phyloP scores from a whole-genome alignment of 306 rosid genomes.

The Casuarina cunninghamiana region DNA sequence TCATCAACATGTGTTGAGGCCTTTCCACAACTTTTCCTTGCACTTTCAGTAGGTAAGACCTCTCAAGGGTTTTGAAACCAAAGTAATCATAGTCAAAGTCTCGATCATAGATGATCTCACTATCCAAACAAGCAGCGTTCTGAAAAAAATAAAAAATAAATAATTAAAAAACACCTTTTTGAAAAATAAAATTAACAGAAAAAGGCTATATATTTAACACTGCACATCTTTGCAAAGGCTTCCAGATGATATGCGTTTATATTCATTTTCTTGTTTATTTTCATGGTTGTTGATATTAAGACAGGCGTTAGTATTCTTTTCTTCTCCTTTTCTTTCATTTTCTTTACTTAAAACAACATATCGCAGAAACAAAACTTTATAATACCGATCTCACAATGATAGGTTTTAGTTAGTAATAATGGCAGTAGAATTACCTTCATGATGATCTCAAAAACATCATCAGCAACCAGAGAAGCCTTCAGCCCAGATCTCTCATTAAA shows the following conservation, averaged over 20 bases:
- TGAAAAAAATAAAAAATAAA: conserved; percentile 22
- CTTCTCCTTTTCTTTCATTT: background rate
- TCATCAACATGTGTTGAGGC: conserved; percentile 97
- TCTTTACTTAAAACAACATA: background rate
- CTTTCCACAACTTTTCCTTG: conserved; percentile 86
- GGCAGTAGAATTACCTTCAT: conserved; percentile 45
- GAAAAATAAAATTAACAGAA: background rate
- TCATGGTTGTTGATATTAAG: background rate
- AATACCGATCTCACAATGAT: background rate
- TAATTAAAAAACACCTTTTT: too few species aligned
- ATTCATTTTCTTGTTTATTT: background rate
- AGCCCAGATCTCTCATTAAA: conserved; percentile 64
- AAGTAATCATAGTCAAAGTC: conserved; percentile 94
- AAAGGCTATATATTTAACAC: background rate
- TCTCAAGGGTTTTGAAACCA: conserved; percentile 97
- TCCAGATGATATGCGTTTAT: background rate
- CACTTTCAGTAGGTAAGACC: conserved; percentile 88
- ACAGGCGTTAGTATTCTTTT: background rate
- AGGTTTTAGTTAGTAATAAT: background rate
- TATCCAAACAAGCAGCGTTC: conserved; percentile 90
- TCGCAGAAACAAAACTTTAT: background rate
- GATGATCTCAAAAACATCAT: conserved; percentile 78
- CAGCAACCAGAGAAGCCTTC: conserved; percentile 71
- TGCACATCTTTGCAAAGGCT: background rate
- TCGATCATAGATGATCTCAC: conserved; percentile 95